phyloP scores from a whole-genome alignment of 805 yeast species.

The Teunomyces stri region DNA sequence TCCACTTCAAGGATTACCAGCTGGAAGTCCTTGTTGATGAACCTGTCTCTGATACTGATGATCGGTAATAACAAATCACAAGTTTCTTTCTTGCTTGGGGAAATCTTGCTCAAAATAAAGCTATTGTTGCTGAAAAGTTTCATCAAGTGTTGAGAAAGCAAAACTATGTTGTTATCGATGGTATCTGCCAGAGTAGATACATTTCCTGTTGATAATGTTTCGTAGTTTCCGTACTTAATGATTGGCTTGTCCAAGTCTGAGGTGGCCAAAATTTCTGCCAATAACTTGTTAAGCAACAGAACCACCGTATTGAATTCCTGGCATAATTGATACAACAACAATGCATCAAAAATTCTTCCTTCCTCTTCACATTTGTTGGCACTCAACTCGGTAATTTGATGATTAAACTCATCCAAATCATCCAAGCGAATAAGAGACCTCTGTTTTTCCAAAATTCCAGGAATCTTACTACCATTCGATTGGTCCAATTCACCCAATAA shows the following conservation, averaged over 20 bases:
- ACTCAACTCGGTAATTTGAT: slow-evolving; percentile 75
- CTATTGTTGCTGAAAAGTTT: slow-evolving; percentile 52
- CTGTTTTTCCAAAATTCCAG: slow-evolving; percentile 83
- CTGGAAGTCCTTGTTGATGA: slow-evolving; percentile 57
- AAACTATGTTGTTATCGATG: slow-evolving; percentile 47
- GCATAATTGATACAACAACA: slow-evolving; percentile 80
- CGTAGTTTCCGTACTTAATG: slow-evolving; percentile 40
- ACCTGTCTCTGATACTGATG: slow-evolving; percentile 63
- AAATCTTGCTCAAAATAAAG: slow-evolving; percentile 55
- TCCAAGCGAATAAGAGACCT: slow-evolving; percentile 59
- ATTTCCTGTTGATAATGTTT: slow-evolving; percentile 18
- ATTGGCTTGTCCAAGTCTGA: slow-evolving; percentile 66
- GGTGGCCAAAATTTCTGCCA: slow-evolving; percentile 74
- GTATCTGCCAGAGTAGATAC: slow-evolving; percentile 25
- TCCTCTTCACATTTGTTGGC: slow-evolving; percentile 89
- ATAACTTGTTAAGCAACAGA: slow-evolving; percentile 63
- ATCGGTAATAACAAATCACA: slow-evolving; percentile 63
- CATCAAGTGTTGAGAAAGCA: slow-evolving; percentile 45
- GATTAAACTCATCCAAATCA: slow-evolving; percentile 59
- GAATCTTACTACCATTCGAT: slow-evolving; percentile 65
- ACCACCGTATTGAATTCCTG: slow-evolving; percentile 85
- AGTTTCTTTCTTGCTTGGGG: slow-evolving; percentile 58
- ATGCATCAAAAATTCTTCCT: slow-evolving; percentile 82
- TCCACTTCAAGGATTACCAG: slow-evolving; percentile 54
- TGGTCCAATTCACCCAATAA: slow-evolving; percentile 80